phyloP scores from a whole-genome alignment of 1,284 basidiomycete genomes.

The Tilletia caries region DNA sequence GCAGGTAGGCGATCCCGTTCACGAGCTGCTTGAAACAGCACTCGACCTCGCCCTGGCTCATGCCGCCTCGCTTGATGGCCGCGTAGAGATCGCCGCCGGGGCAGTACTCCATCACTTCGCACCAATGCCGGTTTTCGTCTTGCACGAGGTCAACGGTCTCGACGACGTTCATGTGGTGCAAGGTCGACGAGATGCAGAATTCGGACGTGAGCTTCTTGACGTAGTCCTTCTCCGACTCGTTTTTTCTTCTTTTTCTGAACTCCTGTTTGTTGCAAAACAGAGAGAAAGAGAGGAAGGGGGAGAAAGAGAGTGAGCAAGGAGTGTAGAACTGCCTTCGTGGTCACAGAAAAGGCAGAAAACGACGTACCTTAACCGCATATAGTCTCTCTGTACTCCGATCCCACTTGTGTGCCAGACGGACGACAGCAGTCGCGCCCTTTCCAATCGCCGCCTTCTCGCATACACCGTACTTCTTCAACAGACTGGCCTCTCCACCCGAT shows the following conservation, averaged over 20 bases:
- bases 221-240: slow-evolving; percentile 98
- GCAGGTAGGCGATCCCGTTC: slow-evolving; percentile 80
- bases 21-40: slow-evolving; percentile 98
- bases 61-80: slow-evolving; percentile 94
- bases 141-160: slow-evolving; percentile 98
- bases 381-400: slow-evolving; percentile 92
- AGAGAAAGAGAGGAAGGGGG: background rate
- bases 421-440: slow-evolving; percentile 94
- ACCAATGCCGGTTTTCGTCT: slow-evolving; percentile 94
- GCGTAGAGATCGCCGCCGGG: slow-evolving; percentile 89
- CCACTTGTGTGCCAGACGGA: slow-evolving; percentile 96
- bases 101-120: slow-evolving; percentile 99
- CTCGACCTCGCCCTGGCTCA: slow-evolving; percentile 90
- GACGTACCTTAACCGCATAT: slow-evolving; percentile 87
- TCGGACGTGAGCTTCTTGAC: slow-evolving; percentile 99
- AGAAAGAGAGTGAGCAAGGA: too few species aligned
- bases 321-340: background rate
- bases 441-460: slow-evolving; percentile 96
- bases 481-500: slow-evolving; percentile 38
- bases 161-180: slow-evolving; percentile 93
- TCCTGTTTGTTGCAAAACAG: too few species aligned
- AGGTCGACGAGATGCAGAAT: slow-evolving; percentile 96
- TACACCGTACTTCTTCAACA: slow-evolving; percentile 85
- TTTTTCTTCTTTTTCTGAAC: slow-evolving; percentile 95
- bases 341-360: slow-evolving; percentile 6